Evolutionary conservation across 805 yeast genomes (phyloP).

Genomic region (Lachancea waltii): DNA sequence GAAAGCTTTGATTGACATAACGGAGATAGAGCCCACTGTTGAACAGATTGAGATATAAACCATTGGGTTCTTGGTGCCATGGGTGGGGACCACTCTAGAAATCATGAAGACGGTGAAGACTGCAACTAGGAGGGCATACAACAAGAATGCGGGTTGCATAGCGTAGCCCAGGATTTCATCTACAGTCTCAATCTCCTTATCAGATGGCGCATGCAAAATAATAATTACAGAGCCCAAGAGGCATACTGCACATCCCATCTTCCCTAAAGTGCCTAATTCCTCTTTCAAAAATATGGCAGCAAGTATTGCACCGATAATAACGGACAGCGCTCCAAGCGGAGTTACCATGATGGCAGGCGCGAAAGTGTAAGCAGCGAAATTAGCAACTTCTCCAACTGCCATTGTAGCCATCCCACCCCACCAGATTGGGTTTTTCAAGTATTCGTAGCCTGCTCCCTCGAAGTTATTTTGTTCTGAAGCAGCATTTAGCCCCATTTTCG

Average conservation of each 20-base stretch:
- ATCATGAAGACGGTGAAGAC: constrained; percentile 72
- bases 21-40: constrained; percentile 82
- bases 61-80: constrained; percentile 80
- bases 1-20: constrained; percentile 88
- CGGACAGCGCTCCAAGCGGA: constrained; percentile 85
- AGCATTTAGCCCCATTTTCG: constrained; percentile 76
- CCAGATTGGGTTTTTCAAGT: constrained; percentile 82
- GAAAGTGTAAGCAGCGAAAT: constrained; percentile 90
- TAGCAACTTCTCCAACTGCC: constrained; percentile 90
- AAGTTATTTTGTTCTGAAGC: constrained; percentile 55
- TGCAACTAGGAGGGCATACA: constrained; percentile 57
- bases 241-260: constrained; percentile 90
- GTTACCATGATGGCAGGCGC: constrained; percentile 92
- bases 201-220: constrained; percentile 91
- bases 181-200: constrained; percentile 78
- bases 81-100: constrained; percentile 71
- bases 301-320: constrained; percentile 83
- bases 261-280: constrained; percentile 80
- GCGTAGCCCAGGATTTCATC: constrained; percentile 84
- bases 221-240: constrained; percentile 81
- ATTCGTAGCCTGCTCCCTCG: constrained; percentile 68
- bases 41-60: constrained; percentile 86
- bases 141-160: constrained; percentile 64
- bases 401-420: constrained; percentile 87
- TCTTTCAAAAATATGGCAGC: constrained; percentile 82